phyloP scores from a whole-genome alignment of 345 rosid species.

The Euclidium syriacum region DNA sequence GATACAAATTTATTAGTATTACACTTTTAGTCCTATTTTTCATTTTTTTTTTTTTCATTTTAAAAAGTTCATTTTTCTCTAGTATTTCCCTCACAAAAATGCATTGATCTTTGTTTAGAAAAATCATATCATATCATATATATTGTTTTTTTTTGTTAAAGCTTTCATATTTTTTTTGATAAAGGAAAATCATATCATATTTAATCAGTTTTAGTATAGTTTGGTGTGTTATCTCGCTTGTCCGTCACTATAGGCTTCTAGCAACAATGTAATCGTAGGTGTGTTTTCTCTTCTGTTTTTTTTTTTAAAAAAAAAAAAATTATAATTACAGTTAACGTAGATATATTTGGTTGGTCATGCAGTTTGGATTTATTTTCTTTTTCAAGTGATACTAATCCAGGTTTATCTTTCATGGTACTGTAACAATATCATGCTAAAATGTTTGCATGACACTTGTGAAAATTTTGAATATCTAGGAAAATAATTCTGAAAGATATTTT shows the following conservation, averaged over 20 bases:
- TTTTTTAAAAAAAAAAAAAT: no score
- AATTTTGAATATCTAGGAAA: background rate
- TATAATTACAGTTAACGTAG: background rate
- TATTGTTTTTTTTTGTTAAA: no score
- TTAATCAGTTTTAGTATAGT: no score
- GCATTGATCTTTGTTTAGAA: no score
- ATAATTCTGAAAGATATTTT: background rate
- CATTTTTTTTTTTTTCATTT: no score
- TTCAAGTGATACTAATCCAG: background rate
- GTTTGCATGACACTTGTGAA: background rate
- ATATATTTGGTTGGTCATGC: conserved; percentile 33
- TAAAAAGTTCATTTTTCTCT: no score
- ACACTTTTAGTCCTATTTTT: background rate
- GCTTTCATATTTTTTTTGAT: no score
- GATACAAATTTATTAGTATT: no score
- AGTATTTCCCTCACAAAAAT: no score
- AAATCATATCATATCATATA: no score
- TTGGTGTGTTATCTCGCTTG: background rate
- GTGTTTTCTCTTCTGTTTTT: background rate
- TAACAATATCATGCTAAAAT: background rate
- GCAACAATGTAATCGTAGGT: background rate
- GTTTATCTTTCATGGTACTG: background rate
- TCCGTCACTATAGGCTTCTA: background rate
- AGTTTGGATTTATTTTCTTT: background rate
- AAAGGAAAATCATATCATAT: no score